These are phyloP conservation scores for Thelonectria blattea DNA, from an alignment of 2,329 filamentous ascomycete genomes.

Conservation along the genomic window DNA sequence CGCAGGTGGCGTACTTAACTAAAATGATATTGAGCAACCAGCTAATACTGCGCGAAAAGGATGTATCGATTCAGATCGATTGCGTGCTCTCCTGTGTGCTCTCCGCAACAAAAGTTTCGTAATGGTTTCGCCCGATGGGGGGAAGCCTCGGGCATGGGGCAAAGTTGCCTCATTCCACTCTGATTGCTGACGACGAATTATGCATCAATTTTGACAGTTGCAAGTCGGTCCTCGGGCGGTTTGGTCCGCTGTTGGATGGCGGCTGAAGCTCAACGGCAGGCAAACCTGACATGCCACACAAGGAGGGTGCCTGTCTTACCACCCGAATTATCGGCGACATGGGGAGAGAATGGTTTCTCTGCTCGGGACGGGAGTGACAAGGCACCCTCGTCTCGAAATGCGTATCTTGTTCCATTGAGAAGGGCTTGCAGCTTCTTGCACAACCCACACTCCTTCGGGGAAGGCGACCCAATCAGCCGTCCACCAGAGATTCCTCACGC, in stretches of 20 bases:
- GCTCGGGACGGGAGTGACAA: not conserved
- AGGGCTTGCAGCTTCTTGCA: slow-evolving; percentile 10
- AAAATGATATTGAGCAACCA: not conserved
- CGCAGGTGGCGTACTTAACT: not conserved
- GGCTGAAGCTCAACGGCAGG: not conserved
- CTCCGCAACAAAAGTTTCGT: not conserved
- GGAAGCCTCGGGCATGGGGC: not conserved
- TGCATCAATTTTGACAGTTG: not conserved
- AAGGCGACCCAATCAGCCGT: slow-evolving; percentile 27
- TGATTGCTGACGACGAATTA: not conserved
- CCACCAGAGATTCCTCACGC: slow-evolving; percentile 8
- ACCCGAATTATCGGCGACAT: not conserved
- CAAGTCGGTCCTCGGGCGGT: slow-evolving; percentile 1
- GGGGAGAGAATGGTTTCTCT: not conserved
- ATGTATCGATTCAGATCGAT: not conserved
- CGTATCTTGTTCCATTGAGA: slow-evolving; percentile 8
- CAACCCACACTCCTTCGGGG: slow-evolving; percentile 24
- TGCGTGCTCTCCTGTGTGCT: slow-evolving; percentile 2
- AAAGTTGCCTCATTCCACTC: not conserved
- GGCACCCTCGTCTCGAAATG: slow-evolving; percentile 14
- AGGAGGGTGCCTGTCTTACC: slow-evolving; percentile 7
- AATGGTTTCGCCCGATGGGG: not conserved
- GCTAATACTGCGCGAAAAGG: not conserved
- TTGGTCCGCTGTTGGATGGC: slow-evolving; percentile 9
- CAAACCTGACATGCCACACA: slow-evolving; percentile 1